phyloP scores from a whole-genome alignment of 805 yeast species.

The Sugiyamaella boreocaroliniensis region DNA sequence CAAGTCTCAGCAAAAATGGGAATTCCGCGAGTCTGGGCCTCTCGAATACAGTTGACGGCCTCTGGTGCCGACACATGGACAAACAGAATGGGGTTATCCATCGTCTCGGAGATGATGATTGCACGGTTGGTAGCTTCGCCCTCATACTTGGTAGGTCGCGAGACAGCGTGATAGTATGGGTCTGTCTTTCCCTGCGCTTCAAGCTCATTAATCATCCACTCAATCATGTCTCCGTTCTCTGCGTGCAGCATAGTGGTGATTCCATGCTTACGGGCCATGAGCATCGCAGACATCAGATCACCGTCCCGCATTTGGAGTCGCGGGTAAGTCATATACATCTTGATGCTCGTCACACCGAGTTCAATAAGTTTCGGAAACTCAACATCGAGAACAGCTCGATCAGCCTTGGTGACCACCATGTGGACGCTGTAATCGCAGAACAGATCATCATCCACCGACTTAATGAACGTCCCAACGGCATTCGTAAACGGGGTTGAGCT shows the following conservation, averaged over 20 bases:
- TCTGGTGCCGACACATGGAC: conserved; percentile 3
- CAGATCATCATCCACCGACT: conserved; percentile 24
- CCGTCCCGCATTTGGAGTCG: conserved; percentile 37
- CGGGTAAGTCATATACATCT: conserved; percentile 43
- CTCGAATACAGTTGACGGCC: conserved; percentile 1
- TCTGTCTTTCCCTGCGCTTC: conserved; percentile 15
- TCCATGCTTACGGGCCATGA: conserved; percentile 3
- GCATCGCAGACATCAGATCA: conserved; percentile 36
- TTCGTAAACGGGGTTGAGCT: not conserved
- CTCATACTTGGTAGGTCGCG: conserved; percentile 1
- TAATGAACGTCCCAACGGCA: not conserved
- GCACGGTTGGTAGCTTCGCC: conserved; percentile 4
- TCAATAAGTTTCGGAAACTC: conserved; percentile 31
- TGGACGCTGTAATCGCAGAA: conserved; percentile 42
- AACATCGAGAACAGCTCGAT: conserved; percentile 17
- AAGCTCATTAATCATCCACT: conserved; percentile 31
- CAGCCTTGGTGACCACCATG: conserved; percentile 32
- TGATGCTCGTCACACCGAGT: conserved; percentile 37
- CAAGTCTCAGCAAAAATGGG: conserved; percentile 5
- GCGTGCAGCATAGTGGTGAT: conserved; percentile 3
- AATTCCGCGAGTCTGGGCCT: conserved; percentile 2
- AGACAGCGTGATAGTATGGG: conserved; percentile 2
- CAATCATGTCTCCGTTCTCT: conserved; percentile 5
- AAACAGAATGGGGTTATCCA: conserved; percentile 4
- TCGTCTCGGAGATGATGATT: not conserved